Evolutionary conservation across 148 eudicot genomes (phyloP).

Genomic region (Vaccinium macrocarpon): DNA sequence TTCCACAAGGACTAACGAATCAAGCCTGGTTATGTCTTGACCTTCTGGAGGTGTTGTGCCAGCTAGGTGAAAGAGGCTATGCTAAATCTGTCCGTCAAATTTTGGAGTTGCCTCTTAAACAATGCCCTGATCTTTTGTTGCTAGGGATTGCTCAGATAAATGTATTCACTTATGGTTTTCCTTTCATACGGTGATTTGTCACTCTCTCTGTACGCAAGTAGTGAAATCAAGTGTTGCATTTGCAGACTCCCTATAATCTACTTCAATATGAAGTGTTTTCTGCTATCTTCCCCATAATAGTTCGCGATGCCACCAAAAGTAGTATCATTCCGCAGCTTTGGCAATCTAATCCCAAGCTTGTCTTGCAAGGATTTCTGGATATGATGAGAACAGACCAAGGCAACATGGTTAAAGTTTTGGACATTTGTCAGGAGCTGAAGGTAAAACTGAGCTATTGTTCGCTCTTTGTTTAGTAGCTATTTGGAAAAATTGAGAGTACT

Average conservation of each 20-base stretch:
- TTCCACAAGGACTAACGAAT: conserved; percentile 4
- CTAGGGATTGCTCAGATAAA: conserved; percentile 18
- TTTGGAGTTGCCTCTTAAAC: conserved; percentile 4
- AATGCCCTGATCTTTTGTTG: conserved; percentile 10
- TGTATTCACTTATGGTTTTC: neutral
- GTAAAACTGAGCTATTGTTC: conserved; percentile 10
- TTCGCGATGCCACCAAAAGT: neutral
- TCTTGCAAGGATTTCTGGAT: conserved; percentile 4
- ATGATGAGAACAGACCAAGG: neutral
- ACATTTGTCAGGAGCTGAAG: conserved; percentile 17
- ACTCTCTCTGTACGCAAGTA: neutral
- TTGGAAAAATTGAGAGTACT: neutral
- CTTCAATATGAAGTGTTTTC: conserved; percentile 12
- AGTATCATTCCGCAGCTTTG: conserved; percentile 7
- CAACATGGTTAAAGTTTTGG: conserved; percentile 12
- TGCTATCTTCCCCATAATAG: conserved; percentile 9
- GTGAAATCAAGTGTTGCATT: neutral
- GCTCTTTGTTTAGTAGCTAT: neutral
- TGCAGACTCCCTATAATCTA: conserved; percentile 18
- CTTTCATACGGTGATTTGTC: neutral
- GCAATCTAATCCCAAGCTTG: conserved; percentile 8
- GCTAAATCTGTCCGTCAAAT: conserved; percentile 6
- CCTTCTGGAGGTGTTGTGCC: conserved; percentile 15
- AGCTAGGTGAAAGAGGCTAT: conserved; percentile 15
- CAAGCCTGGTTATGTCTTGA: conserved; percentile 18